Evolutionary conservation across 2,329 filamentous ascomycete species (phyloP).

Genomic region (Aspergillus jensenii): DNA sequence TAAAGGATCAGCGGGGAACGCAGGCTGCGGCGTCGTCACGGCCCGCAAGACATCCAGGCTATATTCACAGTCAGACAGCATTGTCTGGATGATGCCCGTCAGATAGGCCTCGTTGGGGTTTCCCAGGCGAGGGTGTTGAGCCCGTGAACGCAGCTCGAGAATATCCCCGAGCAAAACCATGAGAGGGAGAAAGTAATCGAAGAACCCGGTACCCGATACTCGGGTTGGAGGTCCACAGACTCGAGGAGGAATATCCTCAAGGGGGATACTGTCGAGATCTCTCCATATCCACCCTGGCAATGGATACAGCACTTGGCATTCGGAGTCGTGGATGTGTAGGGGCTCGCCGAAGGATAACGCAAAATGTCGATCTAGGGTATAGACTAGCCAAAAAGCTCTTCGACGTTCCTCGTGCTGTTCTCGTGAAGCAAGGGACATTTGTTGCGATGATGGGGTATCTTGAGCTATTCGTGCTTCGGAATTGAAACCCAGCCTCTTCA

Average conservation of each 20-base stretch:
- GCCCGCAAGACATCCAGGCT: neutral
- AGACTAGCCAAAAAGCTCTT: constrained; percentile 51
- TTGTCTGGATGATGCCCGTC: constrained; percentile 36
- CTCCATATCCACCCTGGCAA: constrained; percentile 46
- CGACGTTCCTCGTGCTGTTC: constrained; percentile 43
- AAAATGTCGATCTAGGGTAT: constrained; percentile 49
- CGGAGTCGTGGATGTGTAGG: constrained; percentile 48
- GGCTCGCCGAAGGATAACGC: constrained; percentile 49
- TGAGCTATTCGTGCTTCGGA: constrained; percentile 2
- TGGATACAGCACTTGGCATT: constrained; percentile 39
- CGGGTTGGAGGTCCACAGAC: constrained; percentile 37
- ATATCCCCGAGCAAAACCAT: constrained; percentile 53
- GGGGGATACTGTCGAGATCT: constrained; percentile 34
- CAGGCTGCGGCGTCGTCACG: neutral
- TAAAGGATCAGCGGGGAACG: neutral
- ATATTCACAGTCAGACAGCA: constrained; percentile 40
- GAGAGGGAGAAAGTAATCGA: constrained; percentile 53
- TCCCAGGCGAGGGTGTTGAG: constrained; percentile 46
- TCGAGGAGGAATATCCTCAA: constrained; percentile 33
- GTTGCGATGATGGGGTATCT: neutral
- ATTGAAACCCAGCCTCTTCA: constrained; percentile 16
- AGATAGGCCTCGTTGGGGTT: constrained; percentile 35
- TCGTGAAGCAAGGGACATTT: neutral
- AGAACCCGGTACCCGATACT: constrained; percentile 46
- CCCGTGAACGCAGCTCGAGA: constrained; percentile 48